Base-by-base conservation (phyloP, 768 basidiomycete genomes). In the Lentinus brumalis region DNA sequence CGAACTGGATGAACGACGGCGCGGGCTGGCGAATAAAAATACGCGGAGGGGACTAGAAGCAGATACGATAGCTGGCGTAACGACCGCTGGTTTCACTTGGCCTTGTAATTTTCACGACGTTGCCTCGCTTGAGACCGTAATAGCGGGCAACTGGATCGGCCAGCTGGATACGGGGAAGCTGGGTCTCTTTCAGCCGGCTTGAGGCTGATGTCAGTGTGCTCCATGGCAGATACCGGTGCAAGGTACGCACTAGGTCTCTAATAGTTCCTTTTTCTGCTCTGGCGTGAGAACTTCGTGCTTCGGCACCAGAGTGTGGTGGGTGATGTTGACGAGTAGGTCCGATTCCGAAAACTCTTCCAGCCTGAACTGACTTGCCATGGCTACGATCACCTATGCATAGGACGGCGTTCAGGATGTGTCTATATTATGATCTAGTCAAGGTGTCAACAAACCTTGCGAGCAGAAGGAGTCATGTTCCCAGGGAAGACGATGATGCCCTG, bases 141-240 rank as follows among this genome's bases (percentile, higher is more conserved):
- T 99, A 98, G 60, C 96, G 86, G 44, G 97, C 94, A n/a, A 99
- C 96, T 10, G 97, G 97, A 75, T 99, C 97, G 30, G 89, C 87
- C 45, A 97, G 76, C 76, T 98, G 96, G 64, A 99, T 98, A 26
- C 97, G 92, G 50, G 97, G 97, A 57, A 99, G 81, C 71, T 99
- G 97, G 1, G 96, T 98, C 72, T 98, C 97, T 75, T 96, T 96
- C 59, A 99, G 78, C 63, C 97, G 96, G 77, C 96, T 99, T 68
- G 45, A 57, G 46, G 16, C 16, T 8, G n/a, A 29, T 30, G 18
- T 47, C 45, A 18, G 57, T 57, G 26, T 59, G 44, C 38, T 59
- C 62, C 54, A 18, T 29, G 29, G 35, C 42, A n/a, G 32, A 51
- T 51, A 50, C 53, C 58, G 50, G 49, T 35, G 44, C 38, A 29